Base-by-base conservation (phyloP, 768 basidiomycete species). In the Trichaptum fuscoviolaceum region DNA sequence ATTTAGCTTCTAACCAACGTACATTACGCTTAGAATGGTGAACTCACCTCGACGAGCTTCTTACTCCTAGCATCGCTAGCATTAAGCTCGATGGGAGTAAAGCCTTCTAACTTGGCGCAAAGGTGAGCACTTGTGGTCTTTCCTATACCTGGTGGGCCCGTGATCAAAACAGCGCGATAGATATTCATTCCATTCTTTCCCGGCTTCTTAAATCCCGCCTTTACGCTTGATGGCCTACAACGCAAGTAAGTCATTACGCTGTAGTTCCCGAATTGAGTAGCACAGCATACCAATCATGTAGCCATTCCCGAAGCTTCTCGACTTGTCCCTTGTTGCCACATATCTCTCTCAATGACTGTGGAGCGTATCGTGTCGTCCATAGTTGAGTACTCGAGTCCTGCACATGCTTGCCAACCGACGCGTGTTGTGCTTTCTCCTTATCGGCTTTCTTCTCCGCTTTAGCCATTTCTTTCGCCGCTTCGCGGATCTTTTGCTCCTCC, bases 111-210 rank as follows among this genome's bases (percentile, higher is more conserved):
- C 72, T 92, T 91, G 1, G 96, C 96, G 70, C 91, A 90, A 30
- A 99, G 74, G 77, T 99, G 97, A 1, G 96, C 97, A 67, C 91
- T 90, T 0, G 95, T 97, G 3, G 97, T 99, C 80, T 99, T 99
- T 25, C 96, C 97, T 63, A 99, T 97, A 8, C 97, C 97, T 18
- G 97, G 97, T 1, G 96, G 87, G 0, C 97, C 97, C 1, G 93
- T 93, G 68, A 99, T 89, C 69, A 99, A 79, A 1, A 98, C 84
- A 5, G 94, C 95, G 25, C 95, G 89, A 76, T 83, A 96, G 7
- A 88, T 78, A 70, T 93, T 93, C 89, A 91, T 91, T 0, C 86
- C 93, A 67, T 85, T 87, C 78, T 96, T 96, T 0, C 97, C 97
- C 0, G 95, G 95, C 71, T 96, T 97, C 78, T 94, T 98, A 79